Evolutionary conservation across 2,329 filamentous ascomycete species (phyloP).

Genomic region (Penicillium sp.): DNA sequence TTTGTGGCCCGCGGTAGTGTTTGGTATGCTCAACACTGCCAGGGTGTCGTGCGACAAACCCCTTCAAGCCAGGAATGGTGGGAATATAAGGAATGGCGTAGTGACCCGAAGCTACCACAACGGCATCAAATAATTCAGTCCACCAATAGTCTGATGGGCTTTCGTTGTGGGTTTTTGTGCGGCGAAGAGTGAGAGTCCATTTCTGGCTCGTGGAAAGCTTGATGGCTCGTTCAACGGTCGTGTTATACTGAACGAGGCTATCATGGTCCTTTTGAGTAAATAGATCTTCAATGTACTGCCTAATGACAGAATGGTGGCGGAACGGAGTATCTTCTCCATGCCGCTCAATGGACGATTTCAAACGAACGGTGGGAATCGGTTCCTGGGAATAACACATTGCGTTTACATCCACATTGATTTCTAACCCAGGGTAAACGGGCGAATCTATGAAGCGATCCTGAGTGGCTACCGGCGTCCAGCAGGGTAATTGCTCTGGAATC

Average conservation of each 20-base stretch:
- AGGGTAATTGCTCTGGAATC: constrained; percentile 57
- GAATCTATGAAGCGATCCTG: constrained; percentile 63
- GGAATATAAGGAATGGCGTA: constrained; percentile 63
- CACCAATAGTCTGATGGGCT: constrained; percentile 63
- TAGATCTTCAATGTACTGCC: constrained; percentile 62
- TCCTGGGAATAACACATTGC: constrained; percentile 68
- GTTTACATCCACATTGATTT: constrained; percentile 66
- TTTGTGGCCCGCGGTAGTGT: constrained; percentile 45
- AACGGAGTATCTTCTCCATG: constrained; percentile 67
- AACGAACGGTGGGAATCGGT: constrained; percentile 55
- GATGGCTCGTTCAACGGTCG: constrained; percentile 64
- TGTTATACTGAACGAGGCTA: constrained; percentile 55
- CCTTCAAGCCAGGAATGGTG: constrained; percentile 49
- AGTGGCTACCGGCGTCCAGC: constrained; percentile 49
- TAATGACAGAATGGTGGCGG: constrained; percentile 64
- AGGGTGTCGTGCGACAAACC: constrained; percentile 47
- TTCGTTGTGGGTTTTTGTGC: constrained; percentile 32
- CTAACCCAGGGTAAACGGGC: constrained; percentile 67
- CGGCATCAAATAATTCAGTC: constrained; percentile 66
- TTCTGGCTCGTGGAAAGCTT: constrained; percentile 57
- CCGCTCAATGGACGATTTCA: constrained; percentile 50
- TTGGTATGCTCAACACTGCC: constrained; percentile 51
- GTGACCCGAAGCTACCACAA: constrained; percentile 66
- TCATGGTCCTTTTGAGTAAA: constrained; percentile 61
- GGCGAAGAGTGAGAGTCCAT: constrained; percentile 62